Evolutionary conservation across 176 grass and related monocot species (phyloP), one percentile per base, ranked within the genome.

Genomic region (Aechmea fasciata): DNA sequence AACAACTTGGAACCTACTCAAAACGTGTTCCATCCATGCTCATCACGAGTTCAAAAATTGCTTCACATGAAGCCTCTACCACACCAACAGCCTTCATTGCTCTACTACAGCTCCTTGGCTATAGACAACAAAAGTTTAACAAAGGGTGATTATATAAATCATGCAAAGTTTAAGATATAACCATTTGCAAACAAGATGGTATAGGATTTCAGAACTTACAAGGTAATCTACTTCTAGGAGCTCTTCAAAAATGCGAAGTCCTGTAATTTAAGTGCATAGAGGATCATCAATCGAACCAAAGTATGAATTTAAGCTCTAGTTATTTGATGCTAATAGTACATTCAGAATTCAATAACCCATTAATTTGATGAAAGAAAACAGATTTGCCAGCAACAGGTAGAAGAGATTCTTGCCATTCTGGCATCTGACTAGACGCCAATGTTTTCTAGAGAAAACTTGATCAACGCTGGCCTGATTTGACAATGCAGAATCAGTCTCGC

Each of bases 1-100:
- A 59, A 10, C n/a, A 1, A 20, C 50, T 81, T 41, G 15, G 49
- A 11, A 71, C 67, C 28, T 92, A 97, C 93, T 97, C 93, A 87
- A 83, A 97, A 49, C 93, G 93, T 57, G 71, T 85, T 66, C 83
- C 91, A 75, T 91, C 86, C 89, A 92, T 97, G 80, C 88, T 85
- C 93, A 97, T 97, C 48, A 97, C 84, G 73, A 92, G 89, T 79
- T 97, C 85, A 81, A 97, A 97, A 79, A 97, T 85, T 70, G 89
- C 89, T 66, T 97, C 89, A 71, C 93, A 97, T 18, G 93, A 85
- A 12, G 93, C 93, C 69, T 97, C 93, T 52, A 97, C 83, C 7
- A 92, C 89, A 47, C 93, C 89, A 74, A 97, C 93, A 79, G 93
- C 93, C 82, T 87, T 97, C 93, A 97, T 97, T 83, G 93, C 89